Conservation (phyloP, 306 rosid species). For the peach (Prunus persica) region DNA sequence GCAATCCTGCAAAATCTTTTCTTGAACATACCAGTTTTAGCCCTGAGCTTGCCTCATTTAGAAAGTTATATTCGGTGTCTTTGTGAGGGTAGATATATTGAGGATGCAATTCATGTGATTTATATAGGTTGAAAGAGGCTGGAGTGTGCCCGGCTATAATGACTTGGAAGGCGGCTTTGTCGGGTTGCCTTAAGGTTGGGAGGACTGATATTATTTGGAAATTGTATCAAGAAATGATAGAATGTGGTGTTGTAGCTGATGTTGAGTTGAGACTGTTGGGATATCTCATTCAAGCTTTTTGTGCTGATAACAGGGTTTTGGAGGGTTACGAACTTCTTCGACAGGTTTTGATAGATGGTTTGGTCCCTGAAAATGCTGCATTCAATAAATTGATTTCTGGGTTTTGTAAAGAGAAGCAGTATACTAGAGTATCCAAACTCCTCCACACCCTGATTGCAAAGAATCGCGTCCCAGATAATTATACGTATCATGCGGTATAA, state of each 20-base stretch:
- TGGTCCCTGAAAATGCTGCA: constrained; percentile 42
- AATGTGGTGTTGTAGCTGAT: constrained; percentile 45
- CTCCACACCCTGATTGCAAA: constrained; percentile 68
- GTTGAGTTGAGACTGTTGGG: constrained; percentile 55
- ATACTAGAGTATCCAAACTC: constrained; percentile 52
- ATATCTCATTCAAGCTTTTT: constrained; percentile 55
- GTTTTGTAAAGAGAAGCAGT: constrained; percentile 41
- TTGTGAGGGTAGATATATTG: constrained; percentile 45
- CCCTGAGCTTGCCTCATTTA: constrained; percentile 48
- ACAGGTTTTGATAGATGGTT: constrained; percentile 53
- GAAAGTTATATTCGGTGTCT: constrained; percentile 53
- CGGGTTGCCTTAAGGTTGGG: constrained; percentile 42
- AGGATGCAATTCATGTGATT: constrained; percentile 50
- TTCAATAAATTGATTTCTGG: constrained; percentile 53
- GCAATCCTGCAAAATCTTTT: constrained; percentile 45
- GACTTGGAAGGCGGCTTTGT: constrained; percentile 58
- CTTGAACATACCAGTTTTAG: constrained; percentile 42
- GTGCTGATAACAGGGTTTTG: constrained; percentile 38
- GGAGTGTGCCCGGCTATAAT: constrained; percentile 42
- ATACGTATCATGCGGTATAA: constrained; percentile 53
- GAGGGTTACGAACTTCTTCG: constrained; percentile 60
- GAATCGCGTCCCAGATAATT: constrained; percentile 38
- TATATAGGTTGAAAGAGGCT: constrained; percentile 30
- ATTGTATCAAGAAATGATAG: constrained; percentile 57
- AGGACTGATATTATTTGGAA: constrained; percentile 67